Conservation (phyloP, 805 yeast species). For the Suhomyces vadensis region DNA sequence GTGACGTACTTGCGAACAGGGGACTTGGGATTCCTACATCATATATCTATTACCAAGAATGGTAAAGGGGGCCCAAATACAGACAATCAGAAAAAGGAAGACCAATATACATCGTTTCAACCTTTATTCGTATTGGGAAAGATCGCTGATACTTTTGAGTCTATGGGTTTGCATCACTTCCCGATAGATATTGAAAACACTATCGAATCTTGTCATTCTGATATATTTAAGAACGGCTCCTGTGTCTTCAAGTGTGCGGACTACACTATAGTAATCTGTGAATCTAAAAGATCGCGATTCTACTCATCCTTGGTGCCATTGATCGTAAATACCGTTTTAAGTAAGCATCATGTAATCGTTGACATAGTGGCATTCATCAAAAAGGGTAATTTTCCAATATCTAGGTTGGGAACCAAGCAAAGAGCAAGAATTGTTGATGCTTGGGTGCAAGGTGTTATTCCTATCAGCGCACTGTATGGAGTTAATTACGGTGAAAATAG, state of each 20-base stretch:
- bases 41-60: slow-evolving; percentile 52
- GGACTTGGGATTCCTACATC: slow-evolving; percentile 89
- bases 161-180: slow-evolving; percentile 88
- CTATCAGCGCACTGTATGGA: slow-evolving; percentile 43
- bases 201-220: slow-evolving; percentile 48
- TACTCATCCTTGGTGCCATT: slow-evolving; percentile 80
- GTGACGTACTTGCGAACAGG: slow-evolving; percentile 83
- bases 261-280: slow-evolving; percentile 72
- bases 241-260: slow-evolving; percentile 84
- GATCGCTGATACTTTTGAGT: slow-evolving; percentile 85
- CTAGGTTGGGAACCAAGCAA: slow-evolving; percentile 75
- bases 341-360: slow-evolving; percentile 76
- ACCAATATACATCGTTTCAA: slow-evolving; percentile 52
- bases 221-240: slow-evolving; percentile 58
- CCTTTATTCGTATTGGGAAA: slow-evolving; percentile 82
- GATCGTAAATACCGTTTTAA: slow-evolving; percentile 73
- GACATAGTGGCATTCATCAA: slow-evolving; percentile 83
- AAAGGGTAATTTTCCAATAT: slow-evolving; percentile 61
- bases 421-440: slow-evolving; percentile 65
- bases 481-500: slow-evolving; percentile 69
- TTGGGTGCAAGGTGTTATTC: slow-evolving; percentile 48
- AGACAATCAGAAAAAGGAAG: slow-evolving; percentile 16
- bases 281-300: slow-evolving; percentile 50
- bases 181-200: slow-evolving; percentile 74
- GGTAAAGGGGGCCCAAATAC: slow-evolving; percentile 23